A percentile compares a stretch with the other conserved stretches of the same genome.
Conservation (phyloP, 257 asterid genomes). For the Capsicum pubescens region DNA sequence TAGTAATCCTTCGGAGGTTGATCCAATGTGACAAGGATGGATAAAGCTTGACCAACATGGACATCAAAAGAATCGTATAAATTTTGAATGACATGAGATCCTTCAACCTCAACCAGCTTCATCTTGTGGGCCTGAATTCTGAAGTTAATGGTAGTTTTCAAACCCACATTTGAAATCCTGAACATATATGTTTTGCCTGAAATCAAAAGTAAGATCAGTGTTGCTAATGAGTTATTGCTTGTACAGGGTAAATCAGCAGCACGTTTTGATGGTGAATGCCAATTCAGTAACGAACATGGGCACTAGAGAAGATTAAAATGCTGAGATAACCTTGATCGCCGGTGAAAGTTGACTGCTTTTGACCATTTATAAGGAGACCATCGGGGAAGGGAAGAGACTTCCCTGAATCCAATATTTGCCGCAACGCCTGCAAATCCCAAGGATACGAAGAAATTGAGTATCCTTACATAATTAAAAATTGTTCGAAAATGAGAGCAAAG, state of each 20-base stretch:
- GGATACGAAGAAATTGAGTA: not conserved
- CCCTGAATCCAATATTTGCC: slow-evolving; percentile 68
- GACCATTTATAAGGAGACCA: slow-evolving; percentile 71
- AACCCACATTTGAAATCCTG: slow-evolving; percentile 58
- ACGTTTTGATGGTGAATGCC: not conserved
- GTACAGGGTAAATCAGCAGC: not conserved
- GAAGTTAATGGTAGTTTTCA: slow-evolving; percentile 51
- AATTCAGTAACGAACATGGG: not conserved
- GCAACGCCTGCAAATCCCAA: slow-evolving; percentile 58
- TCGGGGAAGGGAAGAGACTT: slow-evolving; percentile 68
- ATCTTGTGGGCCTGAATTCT: slow-evolving; percentile 53
- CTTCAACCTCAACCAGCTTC: slow-evolving; percentile 64
- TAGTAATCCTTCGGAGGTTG: slow-evolving; percentile 59
- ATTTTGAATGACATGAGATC: slow-evolving; percentile 61
- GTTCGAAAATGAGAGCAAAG: not conserved
- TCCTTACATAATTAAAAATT: not conserved
- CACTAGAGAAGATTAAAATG: not conserved
- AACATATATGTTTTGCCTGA: slow-evolving; percentile 55
- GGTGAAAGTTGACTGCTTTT: slow-evolving; percentile 48
- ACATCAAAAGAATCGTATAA: slow-evolving; percentile 53
- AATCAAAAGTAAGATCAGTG: not conserved
- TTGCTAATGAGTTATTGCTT: not conserved
- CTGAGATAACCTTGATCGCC: slow-evolving; percentile 62
- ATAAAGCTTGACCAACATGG: slow-evolving; percentile 60
- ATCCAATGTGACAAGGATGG: slow-evolving; percentile 57